Base-by-base conservation (phyloP, 1,284 basidiomycete species). In the Leucoagaricus sp. region DNA sequence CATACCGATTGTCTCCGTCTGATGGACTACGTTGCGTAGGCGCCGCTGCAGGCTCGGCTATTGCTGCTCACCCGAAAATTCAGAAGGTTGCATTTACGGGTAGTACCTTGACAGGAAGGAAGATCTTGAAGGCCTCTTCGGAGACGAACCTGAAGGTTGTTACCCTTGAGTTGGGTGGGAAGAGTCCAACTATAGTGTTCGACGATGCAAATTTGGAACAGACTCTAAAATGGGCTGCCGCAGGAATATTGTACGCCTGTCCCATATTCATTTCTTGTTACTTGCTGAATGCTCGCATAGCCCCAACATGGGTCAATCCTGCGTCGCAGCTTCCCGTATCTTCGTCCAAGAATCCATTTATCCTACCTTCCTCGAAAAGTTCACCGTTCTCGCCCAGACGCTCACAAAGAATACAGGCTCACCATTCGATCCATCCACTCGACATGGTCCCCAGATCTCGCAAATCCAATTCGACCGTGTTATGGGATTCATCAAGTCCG, bases 381-480 rank as follows among this genome's bases (percentile, higher is more conserved):
- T 93, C 70, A 78, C 79, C 1, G 78, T 69, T 44, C 76, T 82
- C 64, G 77, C 86, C 23, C 71, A 79, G 67, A 63, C 70, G 1
- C 65, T 86, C 60, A 81, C 81, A 2, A 58, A 58, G 15, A 65
- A 65, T 65, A 81, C 91, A 56, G 93, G 92, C 45, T 87, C 94
- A 73, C 93, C 94, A n/a, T 96, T 97, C 77, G 69, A 73, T 13
- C 66, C 68, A 1, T 80, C 81, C 31, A 86, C 86, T 38, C 84
- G 87, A 75, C 93, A 95, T 69, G 94, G 95, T 41, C 94, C 95
- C n/a, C 93, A 94, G 74, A 89, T 96, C 57, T 93, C 87, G 2
- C 71, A 91, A 65, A 67, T 74, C 21, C 87, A 90, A 61, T 88
- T 79, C 63, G 76, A 89, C 57, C 83, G 93, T 61, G 90, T 96